Evolutionary conservation across 2,329 filamentous ascomycete species (phyloP), one percentile per base, ranked within the genome.

Genomic region (Colletotrichum lupini): DNA sequence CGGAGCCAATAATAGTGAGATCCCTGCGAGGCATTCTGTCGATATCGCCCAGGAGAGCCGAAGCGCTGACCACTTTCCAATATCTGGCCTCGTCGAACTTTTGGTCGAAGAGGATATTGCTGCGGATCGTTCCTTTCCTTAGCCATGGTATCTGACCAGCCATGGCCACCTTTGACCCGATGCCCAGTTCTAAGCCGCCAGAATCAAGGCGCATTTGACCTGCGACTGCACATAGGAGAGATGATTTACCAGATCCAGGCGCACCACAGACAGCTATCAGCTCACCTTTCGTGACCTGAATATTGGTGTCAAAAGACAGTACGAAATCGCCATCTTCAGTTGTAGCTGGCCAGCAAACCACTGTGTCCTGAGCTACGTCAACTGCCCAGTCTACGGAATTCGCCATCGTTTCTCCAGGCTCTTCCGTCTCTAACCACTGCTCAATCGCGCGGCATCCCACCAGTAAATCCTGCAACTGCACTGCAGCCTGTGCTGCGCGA

Each of bases 1-100:
- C 94, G 58, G 95, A 93, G 1, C 95, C 95, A 1, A 97, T 87
- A 0, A 90, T 73, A 0, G 95, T 98, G 26, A 53, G 37, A 63
- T 63, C 61, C 49, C 42, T 19, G 2, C 24, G 26, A 19, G 46
- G 61, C 26, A 63, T 28, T n/a, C 61, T 42, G 9, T 63, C 61
- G 5, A 53, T 16, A 32, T 63, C 61, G 5, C 11, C 12, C 6
- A 30, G 12, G 8, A 63, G 61, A 32, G n/a, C 61, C 6, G 37
- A 53, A 28, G 61, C 4, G 3, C 12, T 8, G 26, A 63, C 19
- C 5, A 53, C 60, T 26, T 52, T 28, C 42, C 42, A 32, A 32
- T 53, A 63, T 24, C 46, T 28, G 19, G 5, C 1, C 28, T 22
- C 42, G 7, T 63, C 61, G n/a, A 63, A 63, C 5, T 12, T 28